A percentile compares a stretch with the other conserved stretches of the same genome.
These are phyloP conservation scores for Prunus yedoensis DNA, from an alignment of 331 rosid genomes.

Conservation along the genomic window DNA sequence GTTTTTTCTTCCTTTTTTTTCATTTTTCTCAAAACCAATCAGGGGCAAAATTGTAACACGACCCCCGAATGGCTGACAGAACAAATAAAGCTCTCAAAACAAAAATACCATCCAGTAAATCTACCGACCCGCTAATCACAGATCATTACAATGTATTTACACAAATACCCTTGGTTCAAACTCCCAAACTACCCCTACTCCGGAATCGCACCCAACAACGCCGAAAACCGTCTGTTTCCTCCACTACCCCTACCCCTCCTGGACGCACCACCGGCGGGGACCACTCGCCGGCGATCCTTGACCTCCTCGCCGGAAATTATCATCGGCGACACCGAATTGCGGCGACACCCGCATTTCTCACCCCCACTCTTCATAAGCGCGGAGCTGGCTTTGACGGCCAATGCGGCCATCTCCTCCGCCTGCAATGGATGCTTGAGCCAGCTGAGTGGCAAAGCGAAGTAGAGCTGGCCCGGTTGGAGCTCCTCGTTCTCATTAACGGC, in stretches of 20 bases:
- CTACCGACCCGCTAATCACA: constrained; percentile 12
- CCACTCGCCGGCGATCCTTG: constrained; percentile 23
- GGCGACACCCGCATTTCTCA: constrained; percentile 40
- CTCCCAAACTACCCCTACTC: constrained; percentile 61
- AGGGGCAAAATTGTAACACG: constrained; percentile 30
- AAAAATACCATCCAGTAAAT: neutral
- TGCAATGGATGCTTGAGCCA: constrained; percentile 52
- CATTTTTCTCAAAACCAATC: constrained; percentile 1
- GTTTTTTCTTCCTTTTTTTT: neutral
- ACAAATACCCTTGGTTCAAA: neutral
- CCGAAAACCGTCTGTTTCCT: constrained; percentile 31
- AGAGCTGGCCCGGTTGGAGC: constrained; percentile 80
- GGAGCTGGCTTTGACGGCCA: constrained; percentile 91
- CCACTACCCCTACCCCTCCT: constrained; percentile 40
- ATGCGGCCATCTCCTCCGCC: constrained; percentile 91
- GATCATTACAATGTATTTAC: constrained; percentile 34
- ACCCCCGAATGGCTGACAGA: constrained; percentile 9
- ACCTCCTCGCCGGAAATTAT: constrained; percentile 35
- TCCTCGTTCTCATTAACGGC: constrained; percentile 64
- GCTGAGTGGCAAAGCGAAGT: constrained; percentile 75
- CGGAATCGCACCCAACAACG: constrained; percentile 62
- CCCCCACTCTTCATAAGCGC: constrained; percentile 63
- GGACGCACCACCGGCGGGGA: constrained; percentile 18
- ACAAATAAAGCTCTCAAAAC: constrained; percentile 10
- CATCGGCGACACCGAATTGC: constrained; percentile 42